These are phyloP conservation scores for Bacterosira constricta DNA, from an alignment of 108 stramenopile genomes.

Conservation along the genomic window DNA sequence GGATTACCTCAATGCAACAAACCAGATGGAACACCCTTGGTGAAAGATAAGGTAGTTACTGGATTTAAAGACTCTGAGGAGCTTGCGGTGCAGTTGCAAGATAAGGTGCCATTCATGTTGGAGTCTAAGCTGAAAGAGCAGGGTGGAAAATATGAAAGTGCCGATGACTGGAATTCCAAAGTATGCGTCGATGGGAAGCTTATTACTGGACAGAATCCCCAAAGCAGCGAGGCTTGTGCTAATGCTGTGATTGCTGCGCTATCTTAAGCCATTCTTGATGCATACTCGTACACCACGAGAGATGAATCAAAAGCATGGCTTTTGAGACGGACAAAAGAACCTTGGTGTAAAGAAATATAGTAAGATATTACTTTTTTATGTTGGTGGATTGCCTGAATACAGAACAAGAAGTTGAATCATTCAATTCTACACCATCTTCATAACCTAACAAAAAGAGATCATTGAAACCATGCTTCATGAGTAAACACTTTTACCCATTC, in stretches of 20 bases:
- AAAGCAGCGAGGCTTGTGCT: constrained; percentile 56
- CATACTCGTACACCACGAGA: too few relatives aligned
- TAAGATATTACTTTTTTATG: too few relatives aligned
- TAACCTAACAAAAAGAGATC: too few relatives aligned
- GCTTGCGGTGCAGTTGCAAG: constrained; percentile 57
- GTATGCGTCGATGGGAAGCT: constrained; percentile 76
- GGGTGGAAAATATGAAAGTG: constrained; percentile 75
- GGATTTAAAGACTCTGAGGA: constrained; percentile 84
- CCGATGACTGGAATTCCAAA: constrained; percentile 73
- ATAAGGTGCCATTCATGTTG: constrained; percentile 69
- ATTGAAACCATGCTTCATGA: too few relatives aligned
- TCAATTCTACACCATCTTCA: too few relatives aligned
- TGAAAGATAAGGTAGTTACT: constrained; percentile 66
- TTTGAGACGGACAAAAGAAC: too few relatives aligned
- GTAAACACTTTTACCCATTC: too few relatives aligned
- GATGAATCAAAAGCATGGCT: too few relatives aligned
- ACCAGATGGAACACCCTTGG: constrained; percentile 67
- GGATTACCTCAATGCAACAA: constrained; percentile 65
- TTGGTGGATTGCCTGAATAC: too few relatives aligned
- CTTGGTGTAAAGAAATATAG: too few relatives aligned
- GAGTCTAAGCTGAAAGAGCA: constrained; percentile 73
- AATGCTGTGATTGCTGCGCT: constrained; percentile 47
- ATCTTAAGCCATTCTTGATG: too few relatives aligned
- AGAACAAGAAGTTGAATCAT: too few relatives aligned
- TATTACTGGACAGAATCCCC: constrained; percentile 87